A percentile compares a stretch with the other conserved stretches of the same genome.
These are phyloP conservation scores for Colletotrichum agaves DNA, from an alignment of 2,329 filamentous ascomycete genomes.

Conservation along the genomic window DNA sequence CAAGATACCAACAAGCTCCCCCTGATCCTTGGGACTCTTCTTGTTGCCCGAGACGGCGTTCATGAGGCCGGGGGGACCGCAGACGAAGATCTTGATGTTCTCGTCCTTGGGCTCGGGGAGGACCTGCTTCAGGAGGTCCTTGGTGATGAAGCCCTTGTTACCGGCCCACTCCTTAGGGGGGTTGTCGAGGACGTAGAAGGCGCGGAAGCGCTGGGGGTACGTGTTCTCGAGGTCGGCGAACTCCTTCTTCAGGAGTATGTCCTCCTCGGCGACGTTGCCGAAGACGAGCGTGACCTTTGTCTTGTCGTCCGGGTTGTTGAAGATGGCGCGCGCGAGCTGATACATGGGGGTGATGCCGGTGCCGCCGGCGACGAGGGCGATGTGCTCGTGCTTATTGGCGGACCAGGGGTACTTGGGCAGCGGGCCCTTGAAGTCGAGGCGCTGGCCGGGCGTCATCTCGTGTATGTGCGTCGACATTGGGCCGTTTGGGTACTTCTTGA, in stretches of 20 bases:
- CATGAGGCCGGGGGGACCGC: slow-evolving; percentile 92
- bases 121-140: slow-evolving; percentile 94
- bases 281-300: slow-evolving; percentile 97
- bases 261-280: slow-evolving; percentile 88
- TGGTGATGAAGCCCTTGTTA: slow-evolving; percentile 83
- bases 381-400: slow-evolving; percentile 92
- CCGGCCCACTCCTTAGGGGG: slow-evolving; percentile 81
- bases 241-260: slow-evolving; percentile 91
- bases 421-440: slow-evolving; percentile 92
- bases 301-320: slow-evolving; percentile 96
- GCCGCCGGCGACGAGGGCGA: slow-evolving; percentile 89
- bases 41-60: slow-evolving; percentile 91
- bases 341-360: slow-evolving; percentile 99
- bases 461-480: slow-evolving; percentile 94
- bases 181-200: slow-evolving; percentile 93
- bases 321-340: slow-evolving; percentile 90
- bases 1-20: slow-evolving; percentile 83
- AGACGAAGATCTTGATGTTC: slow-evolving; percentile 97
- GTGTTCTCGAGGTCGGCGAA: slow-evolving; percentile 90
- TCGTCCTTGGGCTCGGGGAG: slow-evolving; percentile 90
- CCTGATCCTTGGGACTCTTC: slow-evolving; percentile 93
- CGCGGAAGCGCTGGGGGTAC: slow-evolving; percentile 93
- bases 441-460: slow-evolving; percentile 82
- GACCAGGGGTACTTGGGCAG: slow-evolving; percentile 93
- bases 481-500: slow-evolving; percentile 92